Evolutionary conservation across 192 early-diverging fungal species (phyloP), one percentile per base, ranked within the genome.

Genomic region (Podila horticola): DNA sequence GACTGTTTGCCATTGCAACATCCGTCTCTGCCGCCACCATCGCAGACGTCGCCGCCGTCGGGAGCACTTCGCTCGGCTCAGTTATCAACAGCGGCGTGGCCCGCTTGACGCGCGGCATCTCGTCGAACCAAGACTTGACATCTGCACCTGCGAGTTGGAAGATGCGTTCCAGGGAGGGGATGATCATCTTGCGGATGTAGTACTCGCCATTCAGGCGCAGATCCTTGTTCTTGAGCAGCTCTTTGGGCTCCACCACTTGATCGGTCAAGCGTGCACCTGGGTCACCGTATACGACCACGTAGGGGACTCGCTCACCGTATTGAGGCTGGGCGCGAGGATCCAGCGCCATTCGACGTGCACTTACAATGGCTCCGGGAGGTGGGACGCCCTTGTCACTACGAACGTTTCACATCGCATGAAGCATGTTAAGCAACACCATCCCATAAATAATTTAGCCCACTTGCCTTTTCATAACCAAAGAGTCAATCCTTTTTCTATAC

Each of bases 261-360:
- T 97, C 95, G 13, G 88, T 89, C 13, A 97, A 77, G 36, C 93
- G 87, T 10, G 87, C 84, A 13, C 88, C 84, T 0, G 89, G 88
- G n/a, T 90, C 91, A 22, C 88, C 85, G 66, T 93, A 81, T 0
- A 94, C 90, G 3, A 99, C 93, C 2, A 98, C 88, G 67, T 94
- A 98, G 2, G 97, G 96, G 24, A 98, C 93, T 13, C 97, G 88
- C 73, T 98, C 95, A 5, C 93, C 94, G 70, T 95, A 90, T 65
- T 95, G 91, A 3, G 96, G 96, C 76, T 93, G 95, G 0, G 92
- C 82, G 1, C 93, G 82, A n/a, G 85, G 87, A 77, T 97, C 94
- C 11, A 74, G 50, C 45, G 85, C 75, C 90, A 97, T 95, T 34
- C 81, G 84, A 29, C 90, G 82, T n/a, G 73, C 84, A 59, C 91